Evolutionary conservation across 1,139 yeast genomes (phyloP).

Genomic region (Arxiozyma telluris): DNA sequence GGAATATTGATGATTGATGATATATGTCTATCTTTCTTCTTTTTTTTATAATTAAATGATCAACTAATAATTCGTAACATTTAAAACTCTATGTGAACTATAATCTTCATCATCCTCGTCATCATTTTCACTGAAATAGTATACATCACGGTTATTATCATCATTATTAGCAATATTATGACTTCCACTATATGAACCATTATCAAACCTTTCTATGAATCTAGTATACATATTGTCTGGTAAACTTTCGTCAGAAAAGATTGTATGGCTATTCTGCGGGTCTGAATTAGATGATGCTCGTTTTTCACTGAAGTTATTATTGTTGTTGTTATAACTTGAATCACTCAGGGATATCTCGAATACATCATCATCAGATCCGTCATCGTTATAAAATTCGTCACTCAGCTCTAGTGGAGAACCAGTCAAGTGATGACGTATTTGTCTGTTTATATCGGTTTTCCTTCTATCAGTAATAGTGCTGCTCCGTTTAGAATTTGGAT

Average conservation of each 20-base stretch:
- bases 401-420: neutral
- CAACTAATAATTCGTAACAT: slow-evolving; percentile 1
- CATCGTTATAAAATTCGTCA: slow-evolving; percentile 1
- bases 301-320: neutral
- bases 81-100: slow-evolving; percentile 1
- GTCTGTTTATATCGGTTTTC: neutral
- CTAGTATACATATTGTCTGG: neutral
- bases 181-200: neutral
- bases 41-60: neutral
- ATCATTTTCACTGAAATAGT: neutral
- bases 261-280: neutral
- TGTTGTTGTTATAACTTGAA: neutral
- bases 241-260: neutral
- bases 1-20: neutral
- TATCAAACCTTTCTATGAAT: slow-evolving; percentile 1
- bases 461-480: neutral
- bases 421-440: neutral
- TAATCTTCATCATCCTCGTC: slow-evolving; percentile 1
- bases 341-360: slow-evolving; percentile 5
- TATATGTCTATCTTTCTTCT: neutral
- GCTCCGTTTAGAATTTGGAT: neutral
- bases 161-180: neutral
- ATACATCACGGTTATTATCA: neutral
- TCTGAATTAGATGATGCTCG: neutral
- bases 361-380: slow-evolving; percentile 8